Base-by-base conservation (phyloP, 306 rosid species). In the Rosa persica region DNA sequence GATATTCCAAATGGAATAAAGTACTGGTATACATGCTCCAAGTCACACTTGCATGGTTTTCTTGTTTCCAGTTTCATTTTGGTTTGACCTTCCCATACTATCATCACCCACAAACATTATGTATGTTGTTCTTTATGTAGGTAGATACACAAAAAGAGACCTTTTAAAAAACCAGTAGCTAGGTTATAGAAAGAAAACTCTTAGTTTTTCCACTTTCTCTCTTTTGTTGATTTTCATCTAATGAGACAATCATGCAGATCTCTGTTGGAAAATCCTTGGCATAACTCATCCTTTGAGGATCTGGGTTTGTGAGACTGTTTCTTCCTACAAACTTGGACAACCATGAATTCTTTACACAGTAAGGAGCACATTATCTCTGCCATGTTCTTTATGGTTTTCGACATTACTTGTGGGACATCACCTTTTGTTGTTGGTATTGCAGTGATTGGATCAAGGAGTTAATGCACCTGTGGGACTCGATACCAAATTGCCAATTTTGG, bases 401-500 rank as follows among this genome's bases (percentile, higher is more conserved):
- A 74, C 40, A 23, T 76, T 75, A 75, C 47, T 57, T 81, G 20
- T 36, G 76, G 72, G 58, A 81, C 78, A 70, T 74, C 70, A 83
- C 66, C 70, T 70, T 81, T 67, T 75, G 51, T 77, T 70, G 58
- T 84, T 84, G 86, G 69, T 73, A 58, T 73, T 80, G 62, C 86
- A 96, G 99, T 77, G 90, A 85, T 78, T 93, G 93, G 97, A 83
- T 91, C 76, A 82, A 82, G 78, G 95, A 91, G 78, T 93, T 93
- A 77, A 70, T 91, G 54, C 78, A 82, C 76, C 79, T 87, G 74
- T 96, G 99, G 99, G 94, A 91, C 76, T 91, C 97, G n/a, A 90
- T 91, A 78, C 99, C 99, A 34, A 93, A 89, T 82, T 96, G 99
- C 84, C 99, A 90, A 84, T 96, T 96, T 85, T 96, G 98, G 99